Evolutionary conservation across 495 filamentous ascomycete genomes (phyloP).

Genomic region (Daldinia grandis): DNA sequence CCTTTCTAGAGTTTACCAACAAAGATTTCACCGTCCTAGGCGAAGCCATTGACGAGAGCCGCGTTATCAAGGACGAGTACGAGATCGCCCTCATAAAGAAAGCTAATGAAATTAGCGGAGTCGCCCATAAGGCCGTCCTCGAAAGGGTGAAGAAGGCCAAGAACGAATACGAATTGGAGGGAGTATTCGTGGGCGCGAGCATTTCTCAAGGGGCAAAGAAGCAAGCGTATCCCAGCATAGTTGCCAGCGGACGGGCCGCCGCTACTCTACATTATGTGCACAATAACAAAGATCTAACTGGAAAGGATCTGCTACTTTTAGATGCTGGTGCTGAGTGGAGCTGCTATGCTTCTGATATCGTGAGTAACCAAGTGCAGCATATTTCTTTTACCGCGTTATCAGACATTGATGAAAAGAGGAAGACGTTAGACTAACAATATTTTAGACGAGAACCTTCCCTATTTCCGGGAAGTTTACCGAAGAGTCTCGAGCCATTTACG

Average conservation of each 20-base stretch:
- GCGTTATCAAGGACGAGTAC: conserved; percentile 84
- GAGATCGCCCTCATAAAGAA: conserved; percentile 84
- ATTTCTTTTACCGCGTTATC: neutral
- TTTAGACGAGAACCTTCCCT: conserved; percentile 81
- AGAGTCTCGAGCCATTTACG: conserved; percentile 81
- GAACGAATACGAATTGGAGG: conserved; percentile 87
- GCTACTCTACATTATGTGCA: conserved; percentile 89
- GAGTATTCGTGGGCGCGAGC: conserved; percentile 75
- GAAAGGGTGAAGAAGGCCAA: conserved; percentile 67
- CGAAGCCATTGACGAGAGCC: conserved; percentile 76
- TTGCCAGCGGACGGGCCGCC: conserved; percentile 76
- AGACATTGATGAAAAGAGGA: neutral
- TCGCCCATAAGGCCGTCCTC: conserved; percentile 77
- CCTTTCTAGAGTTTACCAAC: conserved; percentile 68
- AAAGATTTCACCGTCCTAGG: conserved; percentile 71
- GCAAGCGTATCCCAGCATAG: conserved; percentile 86
- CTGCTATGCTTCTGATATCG: conserved; percentile 85
- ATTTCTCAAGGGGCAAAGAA: conserved; percentile 76
- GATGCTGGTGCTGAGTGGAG: conserved; percentile 85
- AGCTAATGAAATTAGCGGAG: conserved; percentile 82
- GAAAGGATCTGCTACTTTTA: conserved; percentile 77
- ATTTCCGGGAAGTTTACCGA: conserved; percentile 76
- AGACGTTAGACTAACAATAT: conserved; percentile 13
- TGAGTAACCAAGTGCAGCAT: conserved; percentile 32
- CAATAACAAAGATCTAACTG: conserved; percentile 73